A percentile compares a stretch with the other conserved stretches of the same genome.
phyloP scores from a whole-genome alignment of 2,329 filamentous ascomycete species.

The Botryotinia calthae region DNA sequence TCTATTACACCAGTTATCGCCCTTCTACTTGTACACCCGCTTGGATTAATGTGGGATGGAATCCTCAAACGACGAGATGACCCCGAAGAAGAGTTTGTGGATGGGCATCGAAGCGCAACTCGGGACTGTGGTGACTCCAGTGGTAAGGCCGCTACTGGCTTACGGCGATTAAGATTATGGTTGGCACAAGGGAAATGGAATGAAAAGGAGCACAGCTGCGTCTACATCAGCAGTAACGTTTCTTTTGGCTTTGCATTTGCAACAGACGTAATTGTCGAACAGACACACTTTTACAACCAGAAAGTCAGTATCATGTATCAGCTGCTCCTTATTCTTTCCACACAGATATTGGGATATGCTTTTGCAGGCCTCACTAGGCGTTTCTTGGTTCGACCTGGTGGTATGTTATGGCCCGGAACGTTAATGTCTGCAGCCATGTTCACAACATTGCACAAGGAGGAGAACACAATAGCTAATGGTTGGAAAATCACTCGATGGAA shows the following conservation, averaged over 20 bases:
- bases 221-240: conserved; percentile 87
- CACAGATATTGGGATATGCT: conserved; percentile 81
- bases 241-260: conserved; percentile 88
- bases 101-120: conserved; percentile 44
- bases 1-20: conserved; percentile 88
- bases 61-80: conserved; percentile 60
- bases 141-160: conserved; percentile 24
- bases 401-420: conserved; percentile 90
- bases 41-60: conserved; percentile 77
- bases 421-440: conserved; percentile 90
- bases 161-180: conserved; percentile 61
- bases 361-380: conserved; percentile 79
- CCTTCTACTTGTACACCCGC: conserved; percentile 77
- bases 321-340: conserved; percentile 78
- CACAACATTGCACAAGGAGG: conserved; percentile 77
- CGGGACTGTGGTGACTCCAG: conserved; percentile 21
- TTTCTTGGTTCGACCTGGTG: conserved; percentile 78
- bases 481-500: conserved; percentile 81
- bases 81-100: conserved; percentile 53
- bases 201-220: conserved; percentile 83
- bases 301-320: conserved; percentile 75
- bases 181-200: conserved; percentile 80
- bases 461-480: conserved; percentile 77
- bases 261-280: conserved; percentile 86
- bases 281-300: conserved; percentile 85